A percentile compares a stretch with the other conserved stretches of the same genome.
Evolutionary conservation across 305 asterid species (phyloP).

Genomic region (Striga hermonthica): DNA sequence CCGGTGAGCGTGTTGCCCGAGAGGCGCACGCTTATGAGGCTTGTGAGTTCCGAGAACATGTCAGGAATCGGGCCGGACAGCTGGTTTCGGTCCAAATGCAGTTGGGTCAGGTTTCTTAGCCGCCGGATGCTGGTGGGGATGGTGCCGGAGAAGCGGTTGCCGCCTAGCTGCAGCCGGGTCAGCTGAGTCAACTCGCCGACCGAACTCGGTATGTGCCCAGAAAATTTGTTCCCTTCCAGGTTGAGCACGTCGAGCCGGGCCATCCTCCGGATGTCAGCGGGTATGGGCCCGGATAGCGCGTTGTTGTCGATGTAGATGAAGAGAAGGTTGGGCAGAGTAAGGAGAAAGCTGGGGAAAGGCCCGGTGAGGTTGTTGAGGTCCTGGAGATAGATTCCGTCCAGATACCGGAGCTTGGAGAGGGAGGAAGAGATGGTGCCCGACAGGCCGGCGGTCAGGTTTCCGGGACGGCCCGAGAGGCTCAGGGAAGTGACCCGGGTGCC

Average conservation of each 20-base stretch:
- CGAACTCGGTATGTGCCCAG: conserved; percentile 64
- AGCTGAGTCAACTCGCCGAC: conserved; percentile 43
- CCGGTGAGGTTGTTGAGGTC: conserved; percentile 53
- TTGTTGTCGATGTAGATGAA: conserved; percentile 57
- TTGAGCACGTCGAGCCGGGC: conserved; percentile 38
- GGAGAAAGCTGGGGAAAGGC: conserved; percentile 48
- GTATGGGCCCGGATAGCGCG: conserved; percentile 53
- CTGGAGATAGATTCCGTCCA: conserved; percentile 39
- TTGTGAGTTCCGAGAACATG: conserved; percentile 41
- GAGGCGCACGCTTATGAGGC: conserved; percentile 37
- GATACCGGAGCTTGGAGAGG: conserved; percentile 51
- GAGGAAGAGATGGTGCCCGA: conserved; percentile 65
- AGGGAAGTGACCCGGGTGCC: conserved; percentile 51
- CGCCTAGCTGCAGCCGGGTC: conserved; percentile 47
- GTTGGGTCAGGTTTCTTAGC: conserved; percentile 40
- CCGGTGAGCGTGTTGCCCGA: conserved; percentile 57
- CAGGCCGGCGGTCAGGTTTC: conserved; percentile 36
- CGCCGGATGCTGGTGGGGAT: conserved; percentile 41
- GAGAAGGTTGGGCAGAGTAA: conserved; percentile 37
- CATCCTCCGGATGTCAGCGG: conserved; percentile 39
- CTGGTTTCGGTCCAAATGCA: conserved; percentile 46
- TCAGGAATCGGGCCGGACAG: conserved; percentile 62
- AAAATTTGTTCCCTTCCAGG: conserved; percentile 52
- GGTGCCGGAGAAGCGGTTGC: conserved; percentile 57
- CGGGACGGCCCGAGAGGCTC: conserved; percentile 33